Conservation (phyloP, 148 eudicot genomes). For the Vaccinium vitisidaea region DNA sequence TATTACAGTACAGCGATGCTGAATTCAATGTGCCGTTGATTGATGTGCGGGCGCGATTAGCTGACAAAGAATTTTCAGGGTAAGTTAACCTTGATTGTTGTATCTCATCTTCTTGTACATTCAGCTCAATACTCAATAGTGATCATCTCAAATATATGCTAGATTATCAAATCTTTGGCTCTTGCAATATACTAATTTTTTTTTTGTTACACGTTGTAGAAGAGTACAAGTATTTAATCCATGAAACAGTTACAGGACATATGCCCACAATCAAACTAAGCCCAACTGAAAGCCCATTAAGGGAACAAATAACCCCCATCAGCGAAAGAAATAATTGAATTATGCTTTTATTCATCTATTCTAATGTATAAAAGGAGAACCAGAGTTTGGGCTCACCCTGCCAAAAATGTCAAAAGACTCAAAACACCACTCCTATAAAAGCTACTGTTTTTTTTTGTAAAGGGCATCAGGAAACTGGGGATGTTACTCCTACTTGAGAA, state of each 20-base stretch:
- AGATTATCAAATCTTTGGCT: constrained; percentile 7
- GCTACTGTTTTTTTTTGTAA: neutral
- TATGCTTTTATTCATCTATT: neutral
- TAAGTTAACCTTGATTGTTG: constrained; percentile 17
- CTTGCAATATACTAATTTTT: neutral
- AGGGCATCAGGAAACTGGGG: neutral
- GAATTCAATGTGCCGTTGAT: constrained; percentile 64
- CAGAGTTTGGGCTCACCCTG: neutral
- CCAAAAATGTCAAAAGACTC: neutral
- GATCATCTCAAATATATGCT: neutral
- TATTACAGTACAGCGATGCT: constrained; percentile 77
- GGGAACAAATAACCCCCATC: too few relatives aligned
- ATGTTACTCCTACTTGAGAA: neutral
- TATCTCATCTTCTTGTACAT: constrained; percentile 2
- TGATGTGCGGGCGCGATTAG: constrained; percentile 37
- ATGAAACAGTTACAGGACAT: too few relatives aligned
- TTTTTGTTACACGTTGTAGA: too few relatives aligned
- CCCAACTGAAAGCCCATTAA: too few relatives aligned
- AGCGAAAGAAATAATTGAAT: too few relatives aligned
- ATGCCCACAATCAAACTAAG: too few relatives aligned
- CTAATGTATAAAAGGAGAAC: neutral
- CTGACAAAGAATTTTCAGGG: constrained; percentile 22
- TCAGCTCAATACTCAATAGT: neutral
- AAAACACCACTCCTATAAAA: neutral
- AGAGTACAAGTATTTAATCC: too few relatives aligned